These are phyloP conservation scores for Tulasnella sp. DNA, from an alignment of 768 basidiomycete genomes.

Conservation along the genomic window DNA sequence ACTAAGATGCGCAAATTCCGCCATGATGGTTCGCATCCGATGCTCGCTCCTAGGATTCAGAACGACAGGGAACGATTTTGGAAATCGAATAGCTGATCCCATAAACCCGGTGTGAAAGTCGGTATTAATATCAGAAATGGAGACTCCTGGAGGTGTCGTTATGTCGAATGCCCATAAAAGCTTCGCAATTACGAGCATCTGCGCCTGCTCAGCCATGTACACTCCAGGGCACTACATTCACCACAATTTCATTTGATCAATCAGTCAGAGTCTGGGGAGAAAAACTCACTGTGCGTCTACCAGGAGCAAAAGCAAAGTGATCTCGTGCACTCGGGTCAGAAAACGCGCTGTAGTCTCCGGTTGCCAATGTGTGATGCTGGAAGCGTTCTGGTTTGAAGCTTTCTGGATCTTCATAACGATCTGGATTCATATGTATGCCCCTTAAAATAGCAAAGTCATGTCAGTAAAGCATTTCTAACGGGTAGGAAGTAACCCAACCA, in stretches of 20 bases:
- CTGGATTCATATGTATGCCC: background rate
- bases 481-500: no score
- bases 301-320: background rate
- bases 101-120: no score
- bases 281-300: no score
- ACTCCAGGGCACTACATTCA: background rate
- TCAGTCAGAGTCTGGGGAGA: no score
- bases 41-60: no score
- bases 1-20: no score
- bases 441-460: background rate
- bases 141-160: no score
- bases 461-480: background rate
- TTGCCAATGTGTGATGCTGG: background rate
- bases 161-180: background rate
- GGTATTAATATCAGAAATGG: no score
- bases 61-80: no score
- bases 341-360: background rate
- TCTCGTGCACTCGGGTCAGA: background rate
- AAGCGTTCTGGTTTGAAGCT: background rate
- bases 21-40: no score
- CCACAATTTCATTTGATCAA: no score
- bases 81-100: no score
- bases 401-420: background rate
- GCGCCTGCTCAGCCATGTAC: background rate
- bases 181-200: background rate